Evolutionary conservation across 2,329 filamentous ascomycete genomes (phyloP).

Genomic region (Claviceps cyperi): DNA sequence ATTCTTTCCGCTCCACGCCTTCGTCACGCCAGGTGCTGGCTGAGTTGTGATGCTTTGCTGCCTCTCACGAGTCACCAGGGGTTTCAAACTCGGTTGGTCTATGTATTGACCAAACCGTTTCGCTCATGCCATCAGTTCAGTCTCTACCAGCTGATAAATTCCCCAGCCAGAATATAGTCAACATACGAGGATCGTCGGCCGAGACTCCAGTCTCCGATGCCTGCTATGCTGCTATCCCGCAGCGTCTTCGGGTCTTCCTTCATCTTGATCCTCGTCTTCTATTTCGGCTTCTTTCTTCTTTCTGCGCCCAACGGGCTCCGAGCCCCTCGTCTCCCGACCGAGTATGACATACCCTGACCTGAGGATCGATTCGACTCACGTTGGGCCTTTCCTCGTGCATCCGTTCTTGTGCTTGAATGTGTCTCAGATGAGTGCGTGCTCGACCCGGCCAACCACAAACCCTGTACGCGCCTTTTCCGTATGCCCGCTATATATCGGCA

Average conservation of each 20-base stretch:
- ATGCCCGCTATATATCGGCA: slow-evolving; percentile 3
- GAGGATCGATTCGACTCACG: not conserved
- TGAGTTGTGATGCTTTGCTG: not conserved
- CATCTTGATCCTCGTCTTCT: not conserved
- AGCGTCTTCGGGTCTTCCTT: not conserved
- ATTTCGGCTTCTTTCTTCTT: not conserved
- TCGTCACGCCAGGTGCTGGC: not conserved
- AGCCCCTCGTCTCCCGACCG: not conserved
- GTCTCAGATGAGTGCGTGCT: slow-evolving; percentile 12
- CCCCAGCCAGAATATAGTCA: not conserved
- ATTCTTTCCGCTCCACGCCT: not conserved
- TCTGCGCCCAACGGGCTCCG: not conserved
- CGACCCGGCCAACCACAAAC: slow-evolving; percentile 7
- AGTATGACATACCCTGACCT: not conserved
- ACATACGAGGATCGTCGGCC: not conserved
- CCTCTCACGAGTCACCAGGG: not conserved
- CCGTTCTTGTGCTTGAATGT: slow-evolving; percentile 9
- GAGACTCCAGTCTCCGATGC: not conserved
- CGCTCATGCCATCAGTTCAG: not conserved
- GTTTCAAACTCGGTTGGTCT: not conserved
- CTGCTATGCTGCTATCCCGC: not conserved
- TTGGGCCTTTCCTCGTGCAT: slow-evolving; percentile 5
- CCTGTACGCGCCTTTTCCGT: not conserved
- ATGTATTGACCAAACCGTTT: not conserved
- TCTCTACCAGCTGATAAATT: not conserved